These are phyloP conservation scores for Ananas comosus DNA, from an alignment of 176 grass and related monocot genomes.

Conservation along the genomic window DNA sequence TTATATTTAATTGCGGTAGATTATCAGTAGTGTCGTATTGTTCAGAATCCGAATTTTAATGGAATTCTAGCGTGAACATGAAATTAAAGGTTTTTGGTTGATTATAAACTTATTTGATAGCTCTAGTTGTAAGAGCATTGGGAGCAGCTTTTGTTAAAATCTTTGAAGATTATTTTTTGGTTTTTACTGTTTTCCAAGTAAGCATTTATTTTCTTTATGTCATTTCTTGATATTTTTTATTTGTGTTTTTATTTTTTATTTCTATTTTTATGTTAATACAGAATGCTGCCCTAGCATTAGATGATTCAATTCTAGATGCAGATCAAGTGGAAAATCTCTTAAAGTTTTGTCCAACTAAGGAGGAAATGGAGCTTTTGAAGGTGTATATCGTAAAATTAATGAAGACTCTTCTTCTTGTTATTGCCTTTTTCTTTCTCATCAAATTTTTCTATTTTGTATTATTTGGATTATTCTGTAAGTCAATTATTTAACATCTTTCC, in stretches of 20 bases:
- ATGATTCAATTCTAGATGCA: conserved; percentile 80
- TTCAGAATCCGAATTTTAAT: too few species aligned
- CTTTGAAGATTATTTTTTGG: too few species aligned
- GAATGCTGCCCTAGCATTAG: conserved; percentile 80
- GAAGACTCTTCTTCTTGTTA: conserved; percentile 4
- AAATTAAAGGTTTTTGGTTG: too few species aligned
- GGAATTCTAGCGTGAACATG: too few species aligned
- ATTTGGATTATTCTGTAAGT: conserved; percentile 27
- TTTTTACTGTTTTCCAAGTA: too few species aligned
- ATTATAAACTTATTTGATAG: too few species aligned
- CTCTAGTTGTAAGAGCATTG: too few species aligned
- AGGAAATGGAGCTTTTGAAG: conserved; percentile 98
- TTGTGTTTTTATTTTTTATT: neutral
- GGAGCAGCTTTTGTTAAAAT: too few species aligned
- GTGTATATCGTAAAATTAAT: conserved; percentile 27
- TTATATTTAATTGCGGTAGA: too few species aligned
- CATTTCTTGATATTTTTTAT: too few species aligned
- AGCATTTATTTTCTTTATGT: too few species aligned
- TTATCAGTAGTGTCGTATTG: too few species aligned
- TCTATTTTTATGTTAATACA: neutral
- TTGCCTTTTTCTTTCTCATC: conserved; percentile 18
- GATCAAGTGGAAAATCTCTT: conserved; percentile 94
- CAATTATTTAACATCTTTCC: conserved; percentile 34
- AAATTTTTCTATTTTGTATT: conserved; percentile 24
- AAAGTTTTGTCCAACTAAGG: conserved; percentile 97